These are phyloP conservation scores for Aphanoascus verrucosus DNA, from an alignment of 2,329 filamentous ascomycete species.

Conservation along the genomic window DNA sequence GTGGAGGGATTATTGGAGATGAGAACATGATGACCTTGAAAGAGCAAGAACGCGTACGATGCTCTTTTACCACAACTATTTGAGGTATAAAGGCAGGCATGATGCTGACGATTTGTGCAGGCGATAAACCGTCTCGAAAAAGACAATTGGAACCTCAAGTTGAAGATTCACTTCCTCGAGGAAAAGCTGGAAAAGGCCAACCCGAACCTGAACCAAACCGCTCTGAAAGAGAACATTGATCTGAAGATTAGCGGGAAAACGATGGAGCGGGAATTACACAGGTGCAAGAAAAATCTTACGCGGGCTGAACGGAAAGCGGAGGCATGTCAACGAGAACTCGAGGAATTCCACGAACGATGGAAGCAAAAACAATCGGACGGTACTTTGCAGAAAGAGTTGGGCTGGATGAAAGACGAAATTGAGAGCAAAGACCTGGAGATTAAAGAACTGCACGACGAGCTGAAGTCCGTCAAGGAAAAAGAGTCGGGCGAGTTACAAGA, in stretches of 20 bases:
- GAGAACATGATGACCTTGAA: slow-evolving; percentile 80
- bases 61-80: not conserved
- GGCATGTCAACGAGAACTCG: slow-evolving; percentile 66
- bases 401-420: slow-evolving; percentile 40
- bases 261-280: slow-evolving; percentile 75
- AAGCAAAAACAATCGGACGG: slow-evolving; percentile 66
- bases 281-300: slow-evolving; percentile 73
- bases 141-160: slow-evolving; percentile 92
- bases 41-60: slow-evolving; percentile 63
- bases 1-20: slow-evolving; percentile 62
- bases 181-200: slow-evolving; percentile 79
- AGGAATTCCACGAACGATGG: slow-evolving; percentile 70
- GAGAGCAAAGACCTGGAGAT: slow-evolving; percentile 38
- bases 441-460: slow-evolving; percentile 38
- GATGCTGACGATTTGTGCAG: slow-evolving; percentile 23
- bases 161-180: slow-evolving; percentile 95
- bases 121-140: slow-evolving; percentile 92
- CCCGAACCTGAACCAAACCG: slow-evolving; percentile 77
- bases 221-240: slow-evolving; percentile 88
- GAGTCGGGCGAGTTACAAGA: slow-evolving; percentile 51
- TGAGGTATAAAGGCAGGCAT: not conserved
- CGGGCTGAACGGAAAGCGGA: slow-evolving; percentile 80
- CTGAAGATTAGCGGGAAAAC: slow-evolving; percentile 87
- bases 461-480: slow-evolving; percentile 48
- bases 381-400: slow-evolving; percentile 53